phyloP scores from a whole-genome alignment of 805 yeast genomes.

The Saccharomycopsis vini region DNA sequence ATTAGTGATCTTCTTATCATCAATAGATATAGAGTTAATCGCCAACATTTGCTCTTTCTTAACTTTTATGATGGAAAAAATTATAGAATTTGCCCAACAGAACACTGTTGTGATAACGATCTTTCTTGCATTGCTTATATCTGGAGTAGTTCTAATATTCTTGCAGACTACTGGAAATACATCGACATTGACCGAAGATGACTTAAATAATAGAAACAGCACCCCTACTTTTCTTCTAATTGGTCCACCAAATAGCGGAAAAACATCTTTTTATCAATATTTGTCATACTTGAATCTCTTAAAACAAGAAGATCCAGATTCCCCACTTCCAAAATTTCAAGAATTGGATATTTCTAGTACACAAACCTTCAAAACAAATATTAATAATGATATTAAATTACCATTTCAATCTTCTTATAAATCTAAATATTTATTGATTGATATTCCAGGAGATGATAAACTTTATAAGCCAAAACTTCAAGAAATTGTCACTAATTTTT shows the following conservation, averaged over 20 bases:
- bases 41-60: too few relatives aligned
- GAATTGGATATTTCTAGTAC: constrained; percentile 30
- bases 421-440: constrained; percentile 47
- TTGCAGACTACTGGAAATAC: constrained; percentile 2
- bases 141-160: constrained; percentile 5
- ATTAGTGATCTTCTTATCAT: too few relatives aligned
- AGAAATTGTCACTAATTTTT: constrained; percentile 35
- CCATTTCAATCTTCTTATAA: constrained; percentile 30
- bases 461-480: constrained; percentile 48
- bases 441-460: constrained; percentile 85
- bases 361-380: constrained; percentile 43
- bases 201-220: constrained; percentile 20
- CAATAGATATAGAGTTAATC: too few relatives aligned
- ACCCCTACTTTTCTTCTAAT: constrained; percentile 52
- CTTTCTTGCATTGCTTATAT: constrained; percentile 3
- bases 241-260: constrained; percentile 61
- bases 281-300: constrained; percentile 2
- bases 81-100: too few relatives aligned
- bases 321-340: background rate
- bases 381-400: constrained; percentile 29
- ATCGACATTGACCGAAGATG: constrained; percentile 1
- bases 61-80: too few relatives aligned
- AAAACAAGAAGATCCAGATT: constrained; percentile 12
- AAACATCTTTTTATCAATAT: constrained; percentile 45
- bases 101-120: constrained; percentile 5